A percentile compares a stretch with the other conserved stretches of the same genome.
Evolutionary conservation across 129 eudicot species (phyloP).

Genomic region (Flaveria bidentis): DNA sequence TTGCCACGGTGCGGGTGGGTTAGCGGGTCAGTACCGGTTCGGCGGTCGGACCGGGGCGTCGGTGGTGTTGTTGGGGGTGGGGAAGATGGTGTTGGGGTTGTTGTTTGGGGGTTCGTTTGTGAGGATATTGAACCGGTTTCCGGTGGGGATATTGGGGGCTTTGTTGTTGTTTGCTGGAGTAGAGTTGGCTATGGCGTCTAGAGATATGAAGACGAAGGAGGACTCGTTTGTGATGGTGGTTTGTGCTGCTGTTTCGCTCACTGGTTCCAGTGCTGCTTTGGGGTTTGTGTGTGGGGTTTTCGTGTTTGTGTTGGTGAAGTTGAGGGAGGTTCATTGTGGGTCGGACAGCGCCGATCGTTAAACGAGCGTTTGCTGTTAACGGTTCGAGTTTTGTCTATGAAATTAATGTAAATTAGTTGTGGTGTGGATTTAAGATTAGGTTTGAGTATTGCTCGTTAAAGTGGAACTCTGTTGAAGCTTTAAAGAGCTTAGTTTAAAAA

Average conservation of each 20-base stretch:
- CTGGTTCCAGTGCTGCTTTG: constrained; percentile 76
- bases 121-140: constrained; percentile 58
- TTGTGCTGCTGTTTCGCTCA: constrained; percentile 69
- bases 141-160: constrained; percentile 80
- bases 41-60: constrained; percentile 77
- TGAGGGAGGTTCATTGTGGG: constrained; percentile 55
- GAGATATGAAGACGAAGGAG: constrained; percentile 73
- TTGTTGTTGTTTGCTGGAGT: constrained; percentile 70
- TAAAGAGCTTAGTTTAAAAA: no score
- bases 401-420: no score
- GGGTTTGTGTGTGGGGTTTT: constrained; percentile 68
- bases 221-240: constrained; percentile 85
- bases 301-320: constrained; percentile 53
- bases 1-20: constrained; percentile 88
- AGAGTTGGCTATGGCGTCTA: constrained; percentile 77
- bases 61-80: constrained; percentile 58
- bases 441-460: no score
- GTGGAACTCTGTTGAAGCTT: no score
- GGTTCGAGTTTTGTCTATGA: no score
- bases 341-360: constrained; percentile 18
- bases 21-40: constrained; percentile 81
- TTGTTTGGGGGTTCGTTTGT: constrained; percentile 73
- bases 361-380: neutral
- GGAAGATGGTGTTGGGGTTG: constrained; percentile 57
- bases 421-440: no score